A percentile compares a stretch with the other conserved stretches of the same genome.
These are phyloP conservation scores for Panellus pusillus DNA, from an alignment of 768 basidiomycete species.

Conservation along the genomic window DNA sequence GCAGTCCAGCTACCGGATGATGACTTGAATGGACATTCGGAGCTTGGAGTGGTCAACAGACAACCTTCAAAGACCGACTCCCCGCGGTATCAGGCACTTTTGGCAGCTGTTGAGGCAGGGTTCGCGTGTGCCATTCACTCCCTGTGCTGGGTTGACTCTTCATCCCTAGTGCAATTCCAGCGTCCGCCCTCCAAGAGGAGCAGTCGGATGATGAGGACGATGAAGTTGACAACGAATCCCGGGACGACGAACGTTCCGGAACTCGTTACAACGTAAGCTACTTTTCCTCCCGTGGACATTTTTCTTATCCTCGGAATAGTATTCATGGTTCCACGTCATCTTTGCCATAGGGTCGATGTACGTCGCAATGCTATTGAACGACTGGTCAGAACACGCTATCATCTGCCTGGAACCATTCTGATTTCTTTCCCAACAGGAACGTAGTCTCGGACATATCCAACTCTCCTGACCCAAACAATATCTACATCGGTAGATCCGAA, in stretches of 20 bases:
- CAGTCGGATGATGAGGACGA: conserved; percentile 80
- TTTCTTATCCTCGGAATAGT: conserved; percentile 45
- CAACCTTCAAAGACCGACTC: conserved; percentile 85
- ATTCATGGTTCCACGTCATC: conserved; percentile 98
- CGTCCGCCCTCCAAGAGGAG: conserved; percentile 84
- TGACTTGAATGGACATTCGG: conserved; percentile 55
- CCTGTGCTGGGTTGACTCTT: neutral
- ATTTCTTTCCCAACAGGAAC: conserved; percentile 50
- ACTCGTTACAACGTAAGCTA: conserved; percentile 87
- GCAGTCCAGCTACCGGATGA: conserved; percentile 64
- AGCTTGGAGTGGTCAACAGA: conserved; percentile 73
- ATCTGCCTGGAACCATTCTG: neutral
- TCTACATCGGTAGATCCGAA: conserved; percentile 93
- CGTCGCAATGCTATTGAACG: conserved; percentile 93
- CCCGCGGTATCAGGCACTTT: conserved; percentile 88
- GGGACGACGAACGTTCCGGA: conserved; percentile 91
- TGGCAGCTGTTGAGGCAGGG: conserved; percentile 97
- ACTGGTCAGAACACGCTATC: conserved; percentile 69
- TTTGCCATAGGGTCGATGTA: conserved; percentile 97
- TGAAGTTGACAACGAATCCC: conserved; percentile 67
- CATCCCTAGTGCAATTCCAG: conserved; percentile 78
- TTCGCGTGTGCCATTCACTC: conserved; percentile 33
- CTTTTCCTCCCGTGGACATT: neutral
- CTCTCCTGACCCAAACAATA: conserved; percentile 58
- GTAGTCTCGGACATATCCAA: conserved; percentile 59